Evolutionary conservation across 495 filamentous ascomycete genomes (phyloP).

Genomic region (Talaromyces ruber): DNA sequence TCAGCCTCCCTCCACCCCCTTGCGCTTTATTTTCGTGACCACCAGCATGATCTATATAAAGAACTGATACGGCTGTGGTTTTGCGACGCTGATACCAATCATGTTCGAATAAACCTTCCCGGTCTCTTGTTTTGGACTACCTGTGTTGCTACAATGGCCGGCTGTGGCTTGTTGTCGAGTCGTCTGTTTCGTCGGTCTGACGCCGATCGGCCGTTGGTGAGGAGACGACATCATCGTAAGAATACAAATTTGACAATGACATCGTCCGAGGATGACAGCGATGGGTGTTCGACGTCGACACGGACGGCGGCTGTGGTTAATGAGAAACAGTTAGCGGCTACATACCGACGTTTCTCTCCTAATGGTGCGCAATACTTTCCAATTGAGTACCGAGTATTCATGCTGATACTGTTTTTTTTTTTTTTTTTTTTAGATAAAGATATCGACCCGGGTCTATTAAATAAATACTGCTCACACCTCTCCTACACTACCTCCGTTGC

Average conservation of each 20-base stretch:
- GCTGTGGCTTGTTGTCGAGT: constrained; percentile 29
- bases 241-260: constrained; percentile 26
- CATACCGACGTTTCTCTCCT: constrained; percentile 6
- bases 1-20: background rate
- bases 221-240: constrained; percentile 19
- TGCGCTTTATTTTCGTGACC: background rate
- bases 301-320: background rate
- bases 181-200: constrained; percentile 22
- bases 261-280: constrained; percentile 37
- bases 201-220: constrained; percentile 7
- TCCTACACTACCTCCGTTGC: constrained; percentile 61
- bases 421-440: constrained; percentile 6
- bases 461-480: constrained; percentile 63
- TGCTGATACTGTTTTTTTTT: background rate
- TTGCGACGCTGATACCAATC: background rate
- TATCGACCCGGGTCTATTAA: constrained; percentile 68
- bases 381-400: background rate
- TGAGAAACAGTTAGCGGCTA: background rate
- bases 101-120: constrained; percentile 3
- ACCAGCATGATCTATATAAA: background rate
- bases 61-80: background rate
- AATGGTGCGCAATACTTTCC: background rate
- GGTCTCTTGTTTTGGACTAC: constrained; percentile 26
- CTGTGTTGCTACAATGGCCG: constrained; percentile 30
- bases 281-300: constrained; percentile 12